phyloP scores from a whole-genome alignment of 2,329 filamentous ascomycete genomes.

The Corynespora cassiicola region DNA sequence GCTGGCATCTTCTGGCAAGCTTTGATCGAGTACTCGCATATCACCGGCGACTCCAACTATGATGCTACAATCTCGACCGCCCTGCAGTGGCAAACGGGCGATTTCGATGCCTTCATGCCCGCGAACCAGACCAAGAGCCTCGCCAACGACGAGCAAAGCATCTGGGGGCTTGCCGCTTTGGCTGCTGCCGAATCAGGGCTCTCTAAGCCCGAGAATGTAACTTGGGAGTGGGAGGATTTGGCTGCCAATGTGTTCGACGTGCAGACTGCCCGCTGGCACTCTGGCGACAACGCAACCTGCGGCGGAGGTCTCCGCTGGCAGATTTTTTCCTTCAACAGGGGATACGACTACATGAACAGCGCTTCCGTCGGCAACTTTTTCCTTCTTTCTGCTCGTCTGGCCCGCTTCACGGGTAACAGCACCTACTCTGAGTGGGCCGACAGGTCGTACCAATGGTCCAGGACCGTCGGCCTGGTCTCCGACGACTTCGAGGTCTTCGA shows the following conservation, averaged over 20 bases:
- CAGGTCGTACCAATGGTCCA: constrained; percentile 64
- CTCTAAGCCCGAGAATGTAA: constrained; percentile 50
- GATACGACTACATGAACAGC: constrained; percentile 79
- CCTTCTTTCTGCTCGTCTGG: constrained; percentile 76
- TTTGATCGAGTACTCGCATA: constrained; percentile 48
- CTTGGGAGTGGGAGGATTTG: constrained; percentile 64
- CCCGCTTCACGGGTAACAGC: constrained; percentile 68
- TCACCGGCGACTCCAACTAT: constrained; percentile 52
- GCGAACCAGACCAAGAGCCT: constrained; percentile 46
- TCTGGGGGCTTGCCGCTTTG: constrained; percentile 72
- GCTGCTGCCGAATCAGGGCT: constrained; percentile 71
- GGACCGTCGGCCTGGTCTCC: constrained; percentile 55
- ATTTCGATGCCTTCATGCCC: constrained; percentile 49
- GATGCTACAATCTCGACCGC: constrained; percentile 43
- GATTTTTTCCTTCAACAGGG: constrained; percentile 76
- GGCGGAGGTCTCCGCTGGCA: constrained; percentile 74
- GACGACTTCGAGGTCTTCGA: constrained; percentile 58
- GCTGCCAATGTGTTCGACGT: constrained; percentile 75
- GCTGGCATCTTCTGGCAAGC: constrained; percentile 25
- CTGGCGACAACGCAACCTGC: constrained; percentile 67
- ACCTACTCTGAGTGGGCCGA: constrained; percentile 65
- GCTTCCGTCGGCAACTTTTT: constrained; percentile 80
- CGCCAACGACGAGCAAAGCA: constrained; percentile 75
- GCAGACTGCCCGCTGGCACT: constrained; percentile 72
- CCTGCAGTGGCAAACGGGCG: constrained; percentile 47